These are phyloP conservation scores for Scheffersomyces parashehatae DNA, from an alignment of 1,139 yeast species.

Conservation along the genomic window DNA sequence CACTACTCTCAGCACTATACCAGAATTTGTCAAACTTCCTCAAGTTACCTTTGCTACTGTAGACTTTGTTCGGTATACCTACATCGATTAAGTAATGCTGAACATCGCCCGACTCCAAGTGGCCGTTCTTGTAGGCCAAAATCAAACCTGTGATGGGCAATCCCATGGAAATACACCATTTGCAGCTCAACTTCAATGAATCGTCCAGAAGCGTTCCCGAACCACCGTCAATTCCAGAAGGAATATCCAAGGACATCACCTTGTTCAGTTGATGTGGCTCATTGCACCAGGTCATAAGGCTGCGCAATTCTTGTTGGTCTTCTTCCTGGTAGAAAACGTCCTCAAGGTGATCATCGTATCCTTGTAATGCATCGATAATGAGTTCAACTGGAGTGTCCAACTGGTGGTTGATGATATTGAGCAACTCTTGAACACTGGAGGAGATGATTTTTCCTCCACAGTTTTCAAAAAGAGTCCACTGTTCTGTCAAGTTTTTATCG, in stretches of 20 bases:
- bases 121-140: slow-evolving; percentile 57
- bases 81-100: slow-evolving; percentile 68
- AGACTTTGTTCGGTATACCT: slow-evolving; percentile 63
- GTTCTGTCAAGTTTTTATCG: slow-evolving; percentile 34
- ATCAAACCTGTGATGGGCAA: slow-evolving; percentile 69
- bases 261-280: slow-evolving; percentile 46
- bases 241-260: slow-evolving; percentile 73
- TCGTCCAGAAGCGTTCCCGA: slow-evolving; percentile 57
- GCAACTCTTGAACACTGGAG: slow-evolving; percentile 32
- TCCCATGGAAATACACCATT: slow-evolving; percentile 70
- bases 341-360: slow-evolving; percentile 70
- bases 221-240: slow-evolving; percentile 84
- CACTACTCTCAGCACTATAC: slow-evolving; percentile 38
- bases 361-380: slow-evolving; percentile 79
- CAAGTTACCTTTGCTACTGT: slow-evolving; percentile 38
- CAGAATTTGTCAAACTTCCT: slow-evolving; percentile 48
- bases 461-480: slow-evolving; percentile 55
- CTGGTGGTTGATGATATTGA: slow-evolving; percentile 37
- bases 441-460: slow-evolving; percentile 44
- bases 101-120: slow-evolving; percentile 36
- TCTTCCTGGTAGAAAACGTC: slow-evolving; percentile 41
- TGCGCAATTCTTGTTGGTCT: slow-evolving; percentile 41
- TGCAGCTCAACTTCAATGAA: slow-evolving; percentile 33
- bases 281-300: slow-evolving; percentile 71
- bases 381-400: slow-evolving; percentile 77